Evolutionary conservation across 2,329 filamentous ascomycete genomes (phyloP), one percentile per base, ranked within the genome.

Genomic region (Penicillium sp.): DNA sequence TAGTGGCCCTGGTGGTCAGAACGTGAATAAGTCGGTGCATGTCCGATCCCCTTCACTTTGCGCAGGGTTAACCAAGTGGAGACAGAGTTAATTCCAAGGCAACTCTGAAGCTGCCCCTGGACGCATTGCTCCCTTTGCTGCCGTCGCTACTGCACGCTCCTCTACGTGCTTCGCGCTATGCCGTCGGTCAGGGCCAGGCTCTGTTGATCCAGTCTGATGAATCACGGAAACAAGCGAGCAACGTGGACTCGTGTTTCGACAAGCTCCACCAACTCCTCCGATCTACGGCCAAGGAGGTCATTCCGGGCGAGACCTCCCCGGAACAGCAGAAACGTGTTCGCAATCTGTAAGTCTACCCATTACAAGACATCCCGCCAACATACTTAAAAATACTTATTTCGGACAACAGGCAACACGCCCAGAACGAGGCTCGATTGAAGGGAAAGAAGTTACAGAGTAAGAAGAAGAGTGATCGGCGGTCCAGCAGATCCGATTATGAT

Each of bases 21-120:
- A 85, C 69, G 81, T 85, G 46, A 85, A 85, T 68, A 85, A 85
- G 81, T 84, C 66, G 54, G 72, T 61, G 38, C 47, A 54, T 47
- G 43, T 51, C 43, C 41, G 50, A 42, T 47, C 47, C 52, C 40
- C 29, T 16, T 34, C 28, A 40, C 24, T 40, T 37, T 8, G n/a
- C 40, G 29, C 42, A 46, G 27, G 46, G 43, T 44, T 48, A 36
- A 49, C 16, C 4, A 22, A 23, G 18, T 46, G 44, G 41, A 32
- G 47, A 45, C 63, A 84, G 81, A 72, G 77, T 83, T 53, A 83
- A 81, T 61, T 82, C 81, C 28, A 85, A 85, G 69, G 81, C 80
- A 46, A 84, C 80, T n/a, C 64, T 85, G 27, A 77, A 75, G 54
- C 66, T 84, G 27, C 71, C 78, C 14, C 65, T 81, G 41, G 66